A percentile compares a stretch with the other conserved stretches of the same genome.
These are phyloP conservation scores for Xylaria sp. DNA, from an alignment of 2,329 filamentous ascomycete genomes.

Conservation along the genomic window DNA sequence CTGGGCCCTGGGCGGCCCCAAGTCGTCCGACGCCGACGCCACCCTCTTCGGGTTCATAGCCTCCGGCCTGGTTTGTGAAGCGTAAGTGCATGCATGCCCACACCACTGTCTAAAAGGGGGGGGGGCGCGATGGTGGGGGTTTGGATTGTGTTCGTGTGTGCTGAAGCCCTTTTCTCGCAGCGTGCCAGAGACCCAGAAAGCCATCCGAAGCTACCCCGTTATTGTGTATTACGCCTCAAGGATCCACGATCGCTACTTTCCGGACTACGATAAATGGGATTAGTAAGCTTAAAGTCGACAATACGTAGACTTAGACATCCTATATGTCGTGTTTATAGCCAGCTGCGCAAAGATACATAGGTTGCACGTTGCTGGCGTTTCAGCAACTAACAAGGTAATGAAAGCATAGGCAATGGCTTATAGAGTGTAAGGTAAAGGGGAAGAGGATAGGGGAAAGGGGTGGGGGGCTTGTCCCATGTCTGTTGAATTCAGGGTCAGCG, in stretches of 20 bases:
- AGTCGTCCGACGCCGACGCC: constrained; percentile 61
- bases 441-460: too few species aligned
- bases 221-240: constrained; percentile 58
- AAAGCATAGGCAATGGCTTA: too few species aligned
- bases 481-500: too few species aligned
- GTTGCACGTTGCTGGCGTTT: too few species aligned
- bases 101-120: background rate
- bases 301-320: too few species aligned
- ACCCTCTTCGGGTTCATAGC: constrained; percentile 60
- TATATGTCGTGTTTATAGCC: too few species aligned
- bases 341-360: too few species aligned
- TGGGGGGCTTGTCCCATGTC: too few species aligned
- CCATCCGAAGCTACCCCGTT: constrained; percentile 50
- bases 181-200: constrained; percentile 47
- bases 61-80: constrained; percentile 53
- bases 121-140: background rate
- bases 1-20: constrained; percentile 57
- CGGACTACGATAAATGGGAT: constrained; percentile 54
- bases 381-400: too few species aligned
- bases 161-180: constrained; percentile 33
- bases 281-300: too few species aligned
- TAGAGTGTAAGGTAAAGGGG: too few species aligned
- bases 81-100: constrained; percentile 46
- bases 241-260: constrained; percentile 60
- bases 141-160: too few species aligned